Percentiles rank a stretch among this genome's conserved stretches.
These are phyloP conservation scores for Myotisia sp. DNA, from an alignment of 2,329 filamentous ascomycete species.

Conservation along the genomic window DNA sequence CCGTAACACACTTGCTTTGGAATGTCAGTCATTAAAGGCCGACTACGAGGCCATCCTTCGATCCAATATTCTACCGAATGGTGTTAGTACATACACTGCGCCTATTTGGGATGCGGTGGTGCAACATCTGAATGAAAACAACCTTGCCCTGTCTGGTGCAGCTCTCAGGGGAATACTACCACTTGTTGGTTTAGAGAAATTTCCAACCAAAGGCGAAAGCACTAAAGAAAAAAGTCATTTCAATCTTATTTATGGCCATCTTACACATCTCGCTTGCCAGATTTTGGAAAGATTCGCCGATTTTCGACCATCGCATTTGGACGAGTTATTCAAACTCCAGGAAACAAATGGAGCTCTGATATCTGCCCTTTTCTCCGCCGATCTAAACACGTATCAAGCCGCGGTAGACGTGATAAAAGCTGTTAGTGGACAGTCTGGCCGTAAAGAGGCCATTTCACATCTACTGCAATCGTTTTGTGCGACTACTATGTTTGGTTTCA, in stretches of 20 bases:
- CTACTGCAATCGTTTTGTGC: conserved; percentile 44
- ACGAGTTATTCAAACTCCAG: conserved; percentile 52
- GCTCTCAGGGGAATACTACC: conserved; percentile 57
- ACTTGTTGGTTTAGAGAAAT: conserved; percentile 61
- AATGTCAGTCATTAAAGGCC: conserved; percentile 54
- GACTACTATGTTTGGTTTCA: conserved; percentile 43
- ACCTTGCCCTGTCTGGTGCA: conserved; percentile 58
- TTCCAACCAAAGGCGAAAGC: conserved; percentile 39
- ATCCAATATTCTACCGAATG: conserved; percentile 48
- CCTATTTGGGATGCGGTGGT: conserved; percentile 67
- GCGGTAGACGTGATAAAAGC: conserved; percentile 71
- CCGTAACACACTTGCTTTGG: conserved; percentile 51
- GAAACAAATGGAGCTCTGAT: conserved; percentile 60
- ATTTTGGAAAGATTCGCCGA: conserved; percentile 68
- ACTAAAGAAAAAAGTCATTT: conserved; percentile 51
- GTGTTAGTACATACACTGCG: conserved; percentile 55
- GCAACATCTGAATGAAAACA: conserved; percentile 50
- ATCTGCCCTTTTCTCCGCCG: conserved; percentile 65
- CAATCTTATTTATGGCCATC: conserved; percentile 54
- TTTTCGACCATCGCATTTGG: conserved; percentile 55
- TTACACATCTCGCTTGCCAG: conserved; percentile 51
- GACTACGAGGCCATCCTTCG: conserved; percentile 54
- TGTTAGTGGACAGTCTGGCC: conserved; percentile 54
- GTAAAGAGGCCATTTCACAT: conserved; percentile 47
- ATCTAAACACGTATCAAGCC: conserved; percentile 63